phyloP scores from a whole-genome alignment of 257 asterid genomes.

The Lavandula angustifolia region DNA sequence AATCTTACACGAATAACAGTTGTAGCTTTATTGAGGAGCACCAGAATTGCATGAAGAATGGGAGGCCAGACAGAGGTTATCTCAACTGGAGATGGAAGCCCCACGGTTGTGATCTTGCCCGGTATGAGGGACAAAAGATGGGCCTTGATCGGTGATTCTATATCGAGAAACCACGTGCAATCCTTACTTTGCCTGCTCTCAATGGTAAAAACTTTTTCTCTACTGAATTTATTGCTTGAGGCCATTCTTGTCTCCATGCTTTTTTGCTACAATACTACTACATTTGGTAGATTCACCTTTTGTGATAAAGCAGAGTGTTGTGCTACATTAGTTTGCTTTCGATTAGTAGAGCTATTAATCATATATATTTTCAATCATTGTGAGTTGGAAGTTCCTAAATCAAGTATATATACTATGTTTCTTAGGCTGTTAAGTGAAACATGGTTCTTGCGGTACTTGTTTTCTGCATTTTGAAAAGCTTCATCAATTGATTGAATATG shows the following conservation, averaged over 20 bases:
- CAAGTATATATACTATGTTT: background rate
- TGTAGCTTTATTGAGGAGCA: conserved; percentile 63
- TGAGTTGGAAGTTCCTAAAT: background rate
- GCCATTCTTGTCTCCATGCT: background rate
- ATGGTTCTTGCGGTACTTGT: background rate
- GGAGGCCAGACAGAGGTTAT: conserved; percentile 66
- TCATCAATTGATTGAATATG: background rate
- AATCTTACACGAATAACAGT: conserved; percentile 61
- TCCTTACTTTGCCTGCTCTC: conserved; percentile 78
- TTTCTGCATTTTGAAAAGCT: background rate
- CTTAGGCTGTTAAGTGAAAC: background rate
- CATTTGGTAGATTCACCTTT: background rate
- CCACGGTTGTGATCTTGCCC: conserved; percentile 60
- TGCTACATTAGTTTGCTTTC: background rate
- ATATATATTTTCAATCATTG: background rate
- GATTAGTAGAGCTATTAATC: background rate
- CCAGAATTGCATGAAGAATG: conserved; percentile 76
- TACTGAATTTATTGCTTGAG: background rate
- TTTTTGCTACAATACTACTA: background rate
- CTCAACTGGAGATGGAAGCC: conserved; percentile 93
- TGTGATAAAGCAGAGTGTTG: conserved; percentile 4
- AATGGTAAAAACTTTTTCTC: conserved; percentile 43
- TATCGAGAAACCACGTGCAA: conserved; percentile 75
- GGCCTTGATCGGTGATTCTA: conserved; percentile 84
- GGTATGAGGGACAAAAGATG: conserved; percentile 66